A percentile compares a stretch with the other conserved stretches of the same genome.
Conservation (phyloP, 2,329 filamentous ascomycete species). For the Aspergillus sp. region DNA sequence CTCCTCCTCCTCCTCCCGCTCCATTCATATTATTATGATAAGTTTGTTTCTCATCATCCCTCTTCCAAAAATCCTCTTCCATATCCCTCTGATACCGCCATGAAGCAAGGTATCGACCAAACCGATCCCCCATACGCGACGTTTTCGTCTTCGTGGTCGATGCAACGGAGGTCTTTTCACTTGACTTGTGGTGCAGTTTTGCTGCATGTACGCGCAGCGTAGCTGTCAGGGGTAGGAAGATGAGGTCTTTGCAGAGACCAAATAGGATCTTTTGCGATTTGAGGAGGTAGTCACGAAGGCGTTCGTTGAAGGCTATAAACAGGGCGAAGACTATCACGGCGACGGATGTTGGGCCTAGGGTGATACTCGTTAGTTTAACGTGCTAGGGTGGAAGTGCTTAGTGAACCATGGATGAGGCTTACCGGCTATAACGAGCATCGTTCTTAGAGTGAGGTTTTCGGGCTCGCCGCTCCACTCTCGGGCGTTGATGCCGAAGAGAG, state of each 20-base stretch:
- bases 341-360: constrained; percentile 45
- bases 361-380: neutral
- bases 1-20: neutral
- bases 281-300: constrained; percentile 25
- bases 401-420: neutral
- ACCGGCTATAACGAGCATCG: constrained; percentile 32
- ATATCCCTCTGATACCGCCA: constrained; percentile 18
- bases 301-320: constrained; percentile 54
- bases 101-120: constrained; percentile 28
- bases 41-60: constrained; percentile 21
- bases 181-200: neutral
- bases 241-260: constrained; percentile 24
- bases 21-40: neutral
- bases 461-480: constrained; percentile 56
- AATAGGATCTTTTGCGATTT: constrained; percentile 24
- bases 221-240: constrained; percentile 20
- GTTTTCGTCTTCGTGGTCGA: constrained; percentile 16
- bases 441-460: constrained; percentile 35
- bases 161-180: constrained; percentile 3
- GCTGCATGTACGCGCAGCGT: constrained; percentile 8
- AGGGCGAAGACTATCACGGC: constrained; percentile 54
- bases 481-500: constrained; percentile 66
- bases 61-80: constrained; percentile 34
- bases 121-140: constrained; percentile 20
- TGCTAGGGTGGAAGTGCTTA: neutral